These are phyloP conservation scores for Coemansia sp. DNA, from an alignment of 192 early-diverging fungal species.

Conservation along the genomic window DNA sequence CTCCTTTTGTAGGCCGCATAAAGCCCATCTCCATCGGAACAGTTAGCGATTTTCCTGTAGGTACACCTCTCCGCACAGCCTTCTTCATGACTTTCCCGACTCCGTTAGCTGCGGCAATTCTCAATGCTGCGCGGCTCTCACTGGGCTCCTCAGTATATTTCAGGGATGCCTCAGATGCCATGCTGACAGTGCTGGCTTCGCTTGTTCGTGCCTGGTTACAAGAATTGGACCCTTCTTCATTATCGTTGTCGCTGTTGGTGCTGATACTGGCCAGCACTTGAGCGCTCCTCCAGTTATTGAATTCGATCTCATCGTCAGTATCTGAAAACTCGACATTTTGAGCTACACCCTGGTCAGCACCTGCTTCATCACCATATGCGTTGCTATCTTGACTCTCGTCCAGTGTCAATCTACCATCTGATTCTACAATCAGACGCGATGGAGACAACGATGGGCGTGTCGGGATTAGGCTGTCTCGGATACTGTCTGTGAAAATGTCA, in stretches of 20 bases:
- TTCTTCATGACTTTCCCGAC: constrained; percentile 6
- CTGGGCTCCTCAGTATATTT: background rate
- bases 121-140: background rate
- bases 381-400: constrained; percentile 6
- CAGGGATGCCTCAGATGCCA: background rate
- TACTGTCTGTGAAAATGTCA: constrained; percentile 22
- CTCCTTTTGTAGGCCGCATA: constrained; percentile 49
- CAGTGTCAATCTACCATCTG: constrained; percentile 26
- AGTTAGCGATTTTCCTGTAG: constrained; percentile 15
- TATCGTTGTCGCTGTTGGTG: background rate
- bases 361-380: background rate
- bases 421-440: constrained; percentile 25
- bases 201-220: background rate
- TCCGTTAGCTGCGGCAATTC: constrained; percentile 5
- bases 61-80: background rate
- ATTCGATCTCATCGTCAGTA: constrained; percentile 45
- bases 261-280: constrained; percentile 13
- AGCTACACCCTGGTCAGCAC: background rate
- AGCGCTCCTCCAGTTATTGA: constrained; percentile 40
- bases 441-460: constrained; percentile 39
- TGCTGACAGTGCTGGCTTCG: background rate
- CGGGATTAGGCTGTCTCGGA: constrained; percentile 33
- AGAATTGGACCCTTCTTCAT: background rate
- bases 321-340: constrained; percentile 38
- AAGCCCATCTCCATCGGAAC: constrained; percentile 40